These are phyloP conservation scores for Rhynchosporium secalis DNA, from an alignment of 2,329 filamentous ascomycete genomes.

Conservation along the genomic window DNA sequence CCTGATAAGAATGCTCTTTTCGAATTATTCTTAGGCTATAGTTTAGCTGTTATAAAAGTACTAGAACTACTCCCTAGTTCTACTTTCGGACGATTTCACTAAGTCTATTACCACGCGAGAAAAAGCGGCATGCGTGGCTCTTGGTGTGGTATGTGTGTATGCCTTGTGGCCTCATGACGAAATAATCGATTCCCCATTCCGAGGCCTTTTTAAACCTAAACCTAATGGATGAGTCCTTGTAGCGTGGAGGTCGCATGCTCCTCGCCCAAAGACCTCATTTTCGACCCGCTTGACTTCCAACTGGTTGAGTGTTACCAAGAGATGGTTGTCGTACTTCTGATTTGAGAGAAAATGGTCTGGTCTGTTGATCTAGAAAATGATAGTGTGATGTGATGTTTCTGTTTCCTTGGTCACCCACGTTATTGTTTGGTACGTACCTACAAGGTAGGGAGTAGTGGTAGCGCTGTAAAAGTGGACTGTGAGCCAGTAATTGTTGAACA, in stretches of 20 bases:
- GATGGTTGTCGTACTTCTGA: constrained; percentile 13
- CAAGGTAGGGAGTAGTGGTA: not conserved
- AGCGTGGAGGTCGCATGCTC: constrained; percentile 19
- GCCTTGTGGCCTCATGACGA: too few species aligned
- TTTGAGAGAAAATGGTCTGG: not conserved
- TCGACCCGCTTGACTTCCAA: constrained; percentile 15
- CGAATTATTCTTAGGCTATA: too few species aligned
- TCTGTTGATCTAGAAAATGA: constrained; percentile 16
- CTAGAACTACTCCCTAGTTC: too few species aligned
- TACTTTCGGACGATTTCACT: too few species aligned
- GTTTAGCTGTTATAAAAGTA: too few species aligned
- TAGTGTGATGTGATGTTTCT: constrained; percentile 15
- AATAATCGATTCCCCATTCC: not conserved
- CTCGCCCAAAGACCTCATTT: constrained; percentile 13
- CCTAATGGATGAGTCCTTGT: not conserved
- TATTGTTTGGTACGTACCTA: too few species aligned
- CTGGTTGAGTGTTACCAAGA: constrained; percentile 19
- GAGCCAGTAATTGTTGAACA: constrained; percentile 18
- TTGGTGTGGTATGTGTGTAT: too few species aligned
- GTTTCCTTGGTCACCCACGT: not conserved
- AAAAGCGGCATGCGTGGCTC: too few species aligned
- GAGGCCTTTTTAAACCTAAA: too few species aligned
- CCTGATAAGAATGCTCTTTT: too few species aligned
- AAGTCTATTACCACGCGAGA: too few species aligned
- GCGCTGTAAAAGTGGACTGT: constrained; percentile 16